Evolutionary conservation across 2,329 filamentous ascomycete species (phyloP), one percentile per base, ranked within the genome.

Genomic region (Colletotrichum tamarilloi): DNA sequence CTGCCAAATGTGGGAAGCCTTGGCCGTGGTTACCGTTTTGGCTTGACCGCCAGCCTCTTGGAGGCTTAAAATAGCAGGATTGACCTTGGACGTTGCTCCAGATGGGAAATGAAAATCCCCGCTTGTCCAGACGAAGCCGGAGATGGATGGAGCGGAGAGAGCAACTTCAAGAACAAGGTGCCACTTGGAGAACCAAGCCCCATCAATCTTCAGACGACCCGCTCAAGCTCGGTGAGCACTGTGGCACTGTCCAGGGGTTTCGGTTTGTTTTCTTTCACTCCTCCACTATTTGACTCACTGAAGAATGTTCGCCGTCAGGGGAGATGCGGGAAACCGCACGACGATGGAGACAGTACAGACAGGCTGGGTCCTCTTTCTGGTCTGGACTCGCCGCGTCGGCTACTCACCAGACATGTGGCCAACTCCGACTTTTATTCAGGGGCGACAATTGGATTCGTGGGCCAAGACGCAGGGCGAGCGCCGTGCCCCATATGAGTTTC

Each of bases 31-130:
- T 64, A 46, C 59, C 59, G 42, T 69, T 69, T 58, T 53, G 69
- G 67, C 42, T 26, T 49, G 30, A 28, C n/a, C 42, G 52, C 32
- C 52, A 64, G 42, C 69, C 32, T 67, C 24, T 32, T 22, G 35
- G 52, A 42, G 22, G 30, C 59, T 64, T 58, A 58, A 55, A 65
- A 70, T 73, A 73, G 60, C 46, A 70, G 56, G 60, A 70, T 65
- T 42, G 60, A 62, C 67, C 67, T 73, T 70, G 66, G 26, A 46
- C 30, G 56, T 16, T 42, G 53, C 30, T n/a, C 59, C 55, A 56
- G n/a, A 57, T 60, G 60, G 70, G 67, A 70, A 65, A 73, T 73
- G 70, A 70, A 42, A 70, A 62, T 65, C 26, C 16, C 70, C 70
- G 60, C 70, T 62, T 35, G 24, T 67, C 24, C 57, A 60, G 63